Base-by-base conservation (phyloP, 768 basidiomycete genomes). In the Agaricus sinodeliciosus region DNA sequence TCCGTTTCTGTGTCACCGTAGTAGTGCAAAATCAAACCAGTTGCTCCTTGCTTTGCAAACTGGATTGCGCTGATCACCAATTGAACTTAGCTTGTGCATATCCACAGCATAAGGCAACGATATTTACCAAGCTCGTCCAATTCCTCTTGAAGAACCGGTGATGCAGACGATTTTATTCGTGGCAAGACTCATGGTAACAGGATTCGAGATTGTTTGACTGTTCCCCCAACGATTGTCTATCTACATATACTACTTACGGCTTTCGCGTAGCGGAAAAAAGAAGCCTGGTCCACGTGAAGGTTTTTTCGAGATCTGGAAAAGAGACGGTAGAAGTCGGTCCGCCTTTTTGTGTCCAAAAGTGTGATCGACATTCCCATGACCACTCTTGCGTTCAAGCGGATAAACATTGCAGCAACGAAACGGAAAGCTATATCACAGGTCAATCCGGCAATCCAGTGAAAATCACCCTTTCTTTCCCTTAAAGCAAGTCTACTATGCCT, bases 81-180 rank as follows among this genome's bases (percentile, higher is more conserved):
- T 18, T 34, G 27, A 16, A 18, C 27, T 46, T 15, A 56, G 50
- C 34, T 11, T 8, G 35, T 25, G 31, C 31, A 16, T 34, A 2
- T 19, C n/a, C 15, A 16, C 12, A 11, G 49, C 6, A 19, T 36
- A 35, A 37, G 43, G 28, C 4, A 46, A 13, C 4, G n/a, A 1
- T 1, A 27, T 47, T 41, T 58, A 73, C 73, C 83, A 84, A 26
- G 80, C 83, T 56, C 82, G 73, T 11, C 87, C 86, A 54, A 90
- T 90, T 18, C 86, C 87, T 54, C 82, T 72, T 6, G 83, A 84
- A n/a, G 82, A 74, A 15, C 86, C 86, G 13, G 87, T 89, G 58
- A 90, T 82, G 54, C 79, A 80, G 13, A 87, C 80, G 37, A 85
- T 67, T 63, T 86, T 86, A 60, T 73, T 70, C 18, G 68, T 59